phyloP scores from a whole-genome alignment of 2,329 filamentous ascomycete genomes.

The Amylocarpus encephaloides region DNA sequence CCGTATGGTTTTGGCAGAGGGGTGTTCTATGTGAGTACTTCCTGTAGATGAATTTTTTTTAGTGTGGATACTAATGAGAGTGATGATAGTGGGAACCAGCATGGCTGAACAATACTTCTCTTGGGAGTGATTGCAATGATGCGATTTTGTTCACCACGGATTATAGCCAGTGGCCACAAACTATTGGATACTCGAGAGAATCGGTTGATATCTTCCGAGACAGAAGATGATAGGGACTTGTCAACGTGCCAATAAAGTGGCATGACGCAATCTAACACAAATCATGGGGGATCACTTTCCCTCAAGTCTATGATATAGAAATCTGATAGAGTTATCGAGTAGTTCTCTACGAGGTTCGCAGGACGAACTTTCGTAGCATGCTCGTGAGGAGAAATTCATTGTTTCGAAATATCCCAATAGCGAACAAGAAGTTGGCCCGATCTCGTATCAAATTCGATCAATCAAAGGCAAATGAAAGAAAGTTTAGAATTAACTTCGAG shows the following conservation, averaged over 20 bases:
- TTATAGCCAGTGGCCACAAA: slow-evolving; percentile 25
- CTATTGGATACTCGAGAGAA: slow-evolving; percentile 27
- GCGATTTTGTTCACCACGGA: slow-evolving; percentile 51
- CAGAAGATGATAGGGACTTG: neutral
- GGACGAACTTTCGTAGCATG: too few species aligned
- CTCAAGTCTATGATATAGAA: neutral
- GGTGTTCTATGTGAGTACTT: slow-evolving; percentile 48
- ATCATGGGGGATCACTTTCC: neutral
- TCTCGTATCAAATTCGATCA: too few species aligned
- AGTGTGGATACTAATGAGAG: neutral
- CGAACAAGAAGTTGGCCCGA: too few species aligned
- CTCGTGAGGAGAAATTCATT: neutral
- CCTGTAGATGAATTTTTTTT: neutral
- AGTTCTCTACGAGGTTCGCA: too few species aligned
- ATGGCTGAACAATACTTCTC: slow-evolving; percentile 57
- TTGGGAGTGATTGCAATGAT: slow-evolving; percentile 58
- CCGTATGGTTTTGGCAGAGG: slow-evolving; percentile 45
- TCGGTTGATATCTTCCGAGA: slow-evolving; percentile 27
- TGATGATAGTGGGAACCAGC: neutral
- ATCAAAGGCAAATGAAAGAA: too few species aligned
- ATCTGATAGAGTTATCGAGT: neutral
- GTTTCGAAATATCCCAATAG: too few species aligned
- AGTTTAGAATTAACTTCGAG: too few species aligned
- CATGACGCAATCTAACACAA: too few species aligned
- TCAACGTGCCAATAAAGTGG: too few species aligned